phyloP scores from a whole-genome alignment of 257 asterid species.

The Solanum tacnaense region DNA sequence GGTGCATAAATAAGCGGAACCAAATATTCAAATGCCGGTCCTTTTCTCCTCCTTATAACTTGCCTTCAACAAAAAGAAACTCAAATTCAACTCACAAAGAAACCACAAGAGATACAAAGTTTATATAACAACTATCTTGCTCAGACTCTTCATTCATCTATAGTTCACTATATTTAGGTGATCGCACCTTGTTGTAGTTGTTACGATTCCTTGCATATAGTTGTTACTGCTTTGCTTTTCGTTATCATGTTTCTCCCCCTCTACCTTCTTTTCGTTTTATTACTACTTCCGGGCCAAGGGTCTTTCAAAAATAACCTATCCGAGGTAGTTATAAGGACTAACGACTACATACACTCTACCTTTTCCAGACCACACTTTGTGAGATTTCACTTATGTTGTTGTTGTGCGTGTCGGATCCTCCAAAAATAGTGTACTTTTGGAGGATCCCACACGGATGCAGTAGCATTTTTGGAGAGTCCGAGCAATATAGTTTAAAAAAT shows the following conservation, averaged over 20 bases:
- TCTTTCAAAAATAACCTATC: no score
- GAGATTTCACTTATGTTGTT: not conserved
- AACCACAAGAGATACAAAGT: not conserved
- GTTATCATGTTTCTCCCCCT: not conserved
- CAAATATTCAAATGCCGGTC: slow-evolving; percentile 48
- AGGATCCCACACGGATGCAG: not conserved
- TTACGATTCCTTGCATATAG: not conserved
- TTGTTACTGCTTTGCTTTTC: not conserved
- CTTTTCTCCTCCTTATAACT: slow-evolving; percentile 39
- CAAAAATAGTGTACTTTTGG: not conserved
- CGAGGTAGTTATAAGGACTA: not conserved
- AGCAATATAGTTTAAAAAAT: not conserved
- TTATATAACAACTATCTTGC: not conserved
- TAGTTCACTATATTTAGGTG: not conserved
- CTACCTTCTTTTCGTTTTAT: not conserved
- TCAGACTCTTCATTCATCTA: not conserved
- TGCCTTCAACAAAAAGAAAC: slow-evolving; percentile 22
- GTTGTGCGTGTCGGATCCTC: not conserved
- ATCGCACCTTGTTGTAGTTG: not conserved
- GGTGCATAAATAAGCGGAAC: slow-evolving; percentile 71
- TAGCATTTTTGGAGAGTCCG: not conserved
- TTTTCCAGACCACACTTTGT: not conserved
- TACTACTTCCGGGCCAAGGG: not conserved
- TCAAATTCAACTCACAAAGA: not conserved
- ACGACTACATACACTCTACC: not conserved